Base-by-base conservation (phyloP, 371 early-diverging fungal genomes). In the Mortierella sp. region DNA sequence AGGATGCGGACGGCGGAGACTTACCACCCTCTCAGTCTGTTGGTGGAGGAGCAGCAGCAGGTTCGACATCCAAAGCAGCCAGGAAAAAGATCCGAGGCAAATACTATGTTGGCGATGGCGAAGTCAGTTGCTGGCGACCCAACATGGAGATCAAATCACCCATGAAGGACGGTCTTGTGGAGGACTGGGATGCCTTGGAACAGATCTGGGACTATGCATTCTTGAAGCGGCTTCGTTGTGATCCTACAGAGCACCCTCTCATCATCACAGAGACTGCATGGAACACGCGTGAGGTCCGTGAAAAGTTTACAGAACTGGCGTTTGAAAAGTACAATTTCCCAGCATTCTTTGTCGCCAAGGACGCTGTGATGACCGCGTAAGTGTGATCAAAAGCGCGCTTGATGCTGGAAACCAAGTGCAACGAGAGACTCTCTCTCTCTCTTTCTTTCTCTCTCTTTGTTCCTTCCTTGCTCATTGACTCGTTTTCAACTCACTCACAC, bases 111-210 rank as follows among this genome's bases (percentile, higher is more conserved):
- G 96, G 96, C 49, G 96, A 95, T 52, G 81, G 81, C n/a, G 90
- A 91, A 63, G 78, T 91, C 37, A 87, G 88, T 53, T 79, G 81
- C 16, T 95, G 94, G 94, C 81, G 91, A 54, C 65, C 83, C 10
- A 80, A 90, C 53, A 89, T 96, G 90, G 95, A 97, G 58, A 81
- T 96, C 59, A 84, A 79, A 46, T 88, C 84, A 34, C 95, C 95
- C 9, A 69, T 94, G 69, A 71, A 85, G 53, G 89, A 94, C 43
- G 90, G 91, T 22, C 60, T 88, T 90, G 95, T 97, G 28, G 80
- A 85, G 27, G 96, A 98, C 82, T 98, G 97, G 97, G 97, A 97
- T 54, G 86, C 91, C 0, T 86, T 92, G 65, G 97, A 96, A 81
- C 83, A 89, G 53, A 85, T 97, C 49, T 95, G 95, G 94, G 87